These are phyloP conservation scores for Pouteria glomerata DNA, from an alignment of 148 eudicot species.

Conservation along the genomic window DNA sequence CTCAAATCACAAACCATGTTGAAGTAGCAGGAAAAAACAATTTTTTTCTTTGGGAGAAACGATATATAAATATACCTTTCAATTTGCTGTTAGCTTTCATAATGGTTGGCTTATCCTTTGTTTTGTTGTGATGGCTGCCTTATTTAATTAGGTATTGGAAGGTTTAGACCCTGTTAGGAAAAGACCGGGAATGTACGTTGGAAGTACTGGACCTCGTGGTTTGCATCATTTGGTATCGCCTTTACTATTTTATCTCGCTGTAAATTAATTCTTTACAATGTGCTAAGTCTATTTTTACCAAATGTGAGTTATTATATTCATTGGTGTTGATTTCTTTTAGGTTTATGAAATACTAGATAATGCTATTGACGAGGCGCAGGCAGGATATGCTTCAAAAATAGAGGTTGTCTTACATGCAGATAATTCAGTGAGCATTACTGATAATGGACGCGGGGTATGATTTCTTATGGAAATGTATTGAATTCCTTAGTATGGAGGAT, in stretches of 20 bases:
- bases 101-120: neutral
- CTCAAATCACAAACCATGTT: neutral
- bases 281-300: neutral
- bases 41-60: too few species aligned
- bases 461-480: neutral
- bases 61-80: too few species aligned
- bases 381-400: constrained; percentile 86
- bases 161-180: constrained; percentile 96
- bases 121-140: neutral
- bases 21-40: too few species aligned
- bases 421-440: constrained; percentile 81
- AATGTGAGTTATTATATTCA: neutral
- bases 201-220: constrained; percentile 98
- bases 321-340: constrained; percentile 31
- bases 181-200: constrained; percentile 98
- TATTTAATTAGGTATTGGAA: constrained; percentile 49
- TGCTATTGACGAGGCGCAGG: constrained; percentile 95
- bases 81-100: neutral
- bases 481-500: neutral
- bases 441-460: constrained; percentile 99
- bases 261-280: neutral
- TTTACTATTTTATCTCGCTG: constrained; percentile 8
- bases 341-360: constrained; percentile 95
- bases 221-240: constrained; percentile 78
- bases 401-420: constrained; percentile 68